These are phyloP conservation scores for Daedaleopsis sinensis DNA, from an alignment of 768 basidiomycete species.

Conservation along the genomic window DNA sequence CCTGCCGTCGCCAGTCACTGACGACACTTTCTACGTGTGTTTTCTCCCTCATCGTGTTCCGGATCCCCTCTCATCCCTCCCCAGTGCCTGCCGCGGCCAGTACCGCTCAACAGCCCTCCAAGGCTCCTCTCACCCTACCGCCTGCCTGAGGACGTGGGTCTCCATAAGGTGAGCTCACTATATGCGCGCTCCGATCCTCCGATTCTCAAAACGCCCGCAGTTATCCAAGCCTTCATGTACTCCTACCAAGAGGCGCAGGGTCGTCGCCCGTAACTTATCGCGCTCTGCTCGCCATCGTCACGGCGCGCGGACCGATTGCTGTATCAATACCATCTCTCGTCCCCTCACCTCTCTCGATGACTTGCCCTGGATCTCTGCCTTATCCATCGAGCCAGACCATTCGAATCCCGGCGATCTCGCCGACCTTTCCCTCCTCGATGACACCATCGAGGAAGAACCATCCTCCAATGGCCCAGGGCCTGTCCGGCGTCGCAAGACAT, in stretches of 20 bases:
- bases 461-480: slow-evolving; percentile 45
- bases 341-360: slow-evolving; percentile 53
- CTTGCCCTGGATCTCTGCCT: slow-evolving; percentile 67
- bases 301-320: slow-evolving; percentile 44
- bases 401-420: slow-evolving; percentile 57
- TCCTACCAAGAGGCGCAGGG: slow-evolving; percentile 40
- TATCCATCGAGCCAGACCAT: slow-evolving; percentile 49
- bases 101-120: slow-evolving; percentile 32
- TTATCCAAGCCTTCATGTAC: slow-evolving; percentile 44
- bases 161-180: slow-evolving; percentile 16
- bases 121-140: slow-evolving; percentile 43
- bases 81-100: slow-evolving; percentile 31
- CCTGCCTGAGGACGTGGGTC: slow-evolving; percentile 32
- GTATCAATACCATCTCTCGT: slow-evolving; percentile 35
- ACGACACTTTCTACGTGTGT: slow-evolving; percentile 29
- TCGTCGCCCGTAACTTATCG: slow-evolving; percentile 34
- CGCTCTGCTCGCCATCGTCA: slow-evolving; percentile 48
- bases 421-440: slow-evolving; percentile 62
- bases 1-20: slow-evolving; percentile 32
- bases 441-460: slow-evolving; percentile 12
- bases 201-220: slow-evolving; percentile 28
- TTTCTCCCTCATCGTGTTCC: background rate
- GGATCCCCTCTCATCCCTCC: slow-evolving; percentile 6
- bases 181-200: slow-evolving; percentile 16
- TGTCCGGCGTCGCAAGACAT: slow-evolving; percentile 59